Conservation (phyloP, 768 basidiomycete genomes). For the Mycena olivaceomarginata region DNA sequence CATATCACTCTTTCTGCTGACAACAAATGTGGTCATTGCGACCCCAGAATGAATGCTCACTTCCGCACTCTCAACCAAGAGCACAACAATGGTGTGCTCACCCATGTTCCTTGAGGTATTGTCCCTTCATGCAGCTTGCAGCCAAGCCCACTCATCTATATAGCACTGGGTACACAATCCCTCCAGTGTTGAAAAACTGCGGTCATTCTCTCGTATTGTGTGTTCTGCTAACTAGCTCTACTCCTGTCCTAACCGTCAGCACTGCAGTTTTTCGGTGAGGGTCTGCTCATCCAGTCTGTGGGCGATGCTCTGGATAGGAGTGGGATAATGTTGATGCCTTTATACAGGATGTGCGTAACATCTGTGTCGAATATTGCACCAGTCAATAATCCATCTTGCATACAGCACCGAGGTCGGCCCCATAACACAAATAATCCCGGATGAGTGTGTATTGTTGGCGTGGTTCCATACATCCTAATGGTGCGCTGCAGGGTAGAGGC, state of each 20-base stretch:
- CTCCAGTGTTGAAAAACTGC: slow-evolving; percentile 12
- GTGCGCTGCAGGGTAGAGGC: neutral
- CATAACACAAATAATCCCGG: neutral
- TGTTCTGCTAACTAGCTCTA: neutral
- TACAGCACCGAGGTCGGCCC: slow-evolving; percentile 10
- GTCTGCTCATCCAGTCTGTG: neutral
- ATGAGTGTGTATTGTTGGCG: neutral
- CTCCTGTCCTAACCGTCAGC: neutral
- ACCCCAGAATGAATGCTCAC: slow-evolving; percentile 18
- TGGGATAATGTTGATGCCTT: neutral
- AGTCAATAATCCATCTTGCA: neutral
- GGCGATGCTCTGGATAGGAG: neutral
- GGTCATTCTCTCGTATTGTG: slow-evolving; percentile 7
- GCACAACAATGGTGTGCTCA: slow-evolving; percentile 17
- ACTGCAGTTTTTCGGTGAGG: neutral
- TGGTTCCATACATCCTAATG: neutral
- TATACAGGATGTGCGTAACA: slow-evolving; percentile 14
- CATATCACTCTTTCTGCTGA: slow-evolving; percentile 20
- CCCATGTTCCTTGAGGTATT: slow-evolving; percentile 35
- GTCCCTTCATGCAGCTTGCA: neutral
- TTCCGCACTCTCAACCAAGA: slow-evolving; percentile 19
- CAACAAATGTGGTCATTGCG: slow-evolving; percentile 16
- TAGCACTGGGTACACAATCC: slow-evolving; percentile 16
- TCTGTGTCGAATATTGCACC: neutral
- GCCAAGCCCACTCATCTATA: neutral